Base-by-base conservation (phyloP, 495 filamentous ascomycete species). In the Schizothecium vesticola region DNA sequence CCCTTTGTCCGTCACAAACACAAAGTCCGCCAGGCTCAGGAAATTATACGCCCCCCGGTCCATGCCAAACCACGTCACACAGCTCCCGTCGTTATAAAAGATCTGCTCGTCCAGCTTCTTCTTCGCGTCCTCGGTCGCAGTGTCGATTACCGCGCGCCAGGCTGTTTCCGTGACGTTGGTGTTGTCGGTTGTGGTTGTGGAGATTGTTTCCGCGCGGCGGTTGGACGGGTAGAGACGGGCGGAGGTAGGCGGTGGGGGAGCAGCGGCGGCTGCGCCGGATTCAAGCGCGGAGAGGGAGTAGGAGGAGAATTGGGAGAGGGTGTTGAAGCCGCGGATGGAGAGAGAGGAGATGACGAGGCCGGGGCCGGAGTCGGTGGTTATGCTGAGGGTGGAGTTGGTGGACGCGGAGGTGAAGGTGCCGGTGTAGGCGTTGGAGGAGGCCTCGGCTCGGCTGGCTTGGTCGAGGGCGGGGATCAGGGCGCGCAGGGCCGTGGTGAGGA, bases 391-490 rank as follows among this genome's bases (percentile, higher is more conserved):
- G 0, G 80, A 80, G 72, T 86, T 85, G 0, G 70, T 74, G 8
- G 61, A 16, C 8, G 57, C 64, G 64, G 79, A 72, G 0, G 57
- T 21, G 65, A 83, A 87, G 0, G 72, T 77, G 13, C 85, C 85
- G 2, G 70, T 76, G 57, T 82, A 84, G 7, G 24, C 59, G 7
- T 65, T 55, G 6, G 61, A 24, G 0, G 56, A 2, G 0, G 81
- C 81, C 69, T 87, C 78, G 29, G 76, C 71, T 55, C 78, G 82
- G 25, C 82, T 80, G 5, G 79, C 80, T 25, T 78, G 61, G 31
- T 87, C 85, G 26, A 86, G 70, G 1, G 78, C 80, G 0, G 83
- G 81, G 9, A 86, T 66, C 0, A 85, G 64, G 6, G 66, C 70
- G 12, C 76, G 71, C 0, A 81, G 67, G 19, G 84, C 56, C 11